Conservation (phyloP, 805 yeast species). For the Lachancea waltii region DNA sequence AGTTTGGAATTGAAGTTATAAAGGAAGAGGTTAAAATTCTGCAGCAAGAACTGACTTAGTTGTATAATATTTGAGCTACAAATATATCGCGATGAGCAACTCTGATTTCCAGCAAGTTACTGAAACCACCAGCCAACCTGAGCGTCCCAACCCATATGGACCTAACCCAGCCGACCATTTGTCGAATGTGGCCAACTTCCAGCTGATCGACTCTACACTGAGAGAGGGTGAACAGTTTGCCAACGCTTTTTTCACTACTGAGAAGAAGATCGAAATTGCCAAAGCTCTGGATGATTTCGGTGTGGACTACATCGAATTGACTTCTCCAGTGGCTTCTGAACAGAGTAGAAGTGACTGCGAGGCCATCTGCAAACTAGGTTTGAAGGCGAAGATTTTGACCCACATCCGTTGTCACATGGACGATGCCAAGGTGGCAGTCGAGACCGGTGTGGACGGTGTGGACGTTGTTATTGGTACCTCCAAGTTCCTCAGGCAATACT, state of each 20-base stretch:
- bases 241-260: constrained; percentile 90
- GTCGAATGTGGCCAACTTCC: constrained; percentile 83
- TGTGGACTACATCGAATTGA: constrained; percentile 94
- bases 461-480: constrained; percentile 98
- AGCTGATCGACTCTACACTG: constrained; percentile 88
- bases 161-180: constrained; percentile 90
- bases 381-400: constrained; percentile 90
- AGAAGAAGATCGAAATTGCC: constrained; percentile 94
- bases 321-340: constrained; percentile 97
- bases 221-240: constrained; percentile 99
- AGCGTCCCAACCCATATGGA: constrained; percentile 74
- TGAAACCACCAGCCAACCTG: constrained; percentile 36
- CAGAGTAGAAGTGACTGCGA: constrained; percentile 92
- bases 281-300: constrained; percentile 96
- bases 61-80: not conserved
- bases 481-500: constrained; percentile 85
- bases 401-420: constrained; percentile 99
- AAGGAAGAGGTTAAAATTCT: not conserved
- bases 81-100: constrained; percentile 4
- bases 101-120: constrained; percentile 39
- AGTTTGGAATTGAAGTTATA: too few relatives aligned
- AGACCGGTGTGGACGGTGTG: constrained; percentile 98
- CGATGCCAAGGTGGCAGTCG: constrained; percentile 95
- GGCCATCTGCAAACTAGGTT: constrained; percentile 95
- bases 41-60: not conserved